These are phyloP conservation scores for Phytophthora fragariae DNA, from an alignment of 352 stramenopile genomes.

Conservation along the genomic window DNA sequence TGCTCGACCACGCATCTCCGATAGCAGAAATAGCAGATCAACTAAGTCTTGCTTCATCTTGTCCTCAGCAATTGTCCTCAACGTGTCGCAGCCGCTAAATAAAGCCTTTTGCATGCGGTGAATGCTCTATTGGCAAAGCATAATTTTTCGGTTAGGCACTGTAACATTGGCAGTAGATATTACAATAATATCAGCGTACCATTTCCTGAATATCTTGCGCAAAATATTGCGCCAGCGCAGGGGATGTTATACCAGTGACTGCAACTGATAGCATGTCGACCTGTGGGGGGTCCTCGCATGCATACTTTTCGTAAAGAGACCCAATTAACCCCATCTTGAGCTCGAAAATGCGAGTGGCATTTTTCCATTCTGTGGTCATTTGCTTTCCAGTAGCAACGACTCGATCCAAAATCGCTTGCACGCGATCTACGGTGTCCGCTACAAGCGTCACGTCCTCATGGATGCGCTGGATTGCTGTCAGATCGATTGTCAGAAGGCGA, in stretches of 20 bases:
- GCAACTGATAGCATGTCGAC: slow-evolving; percentile 77
- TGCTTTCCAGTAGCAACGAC: slow-evolving; percentile 45
- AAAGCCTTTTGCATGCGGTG: slow-evolving; percentile 68
- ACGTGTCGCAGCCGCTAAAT: slow-evolving; percentile 48
- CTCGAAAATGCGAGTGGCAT: slow-evolving; percentile 77
- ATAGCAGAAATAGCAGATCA: slow-evolving; percentile 54
- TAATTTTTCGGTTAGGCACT: not conserved
- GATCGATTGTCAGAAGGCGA: slow-evolving; percentile 51
- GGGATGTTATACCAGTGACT: slow-evolving; percentile 64
- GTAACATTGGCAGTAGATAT: not conserved
- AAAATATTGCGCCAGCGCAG: slow-evolving; percentile 79
- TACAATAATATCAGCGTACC: slow-evolving; percentile 37
- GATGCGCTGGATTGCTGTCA: slow-evolving; percentile 38
- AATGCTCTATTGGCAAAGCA: slow-evolving; percentile 47
- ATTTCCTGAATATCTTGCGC: slow-evolving; percentile 86
- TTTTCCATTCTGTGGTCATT: slow-evolving; percentile 77
- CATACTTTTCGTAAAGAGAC: slow-evolving; percentile 84
- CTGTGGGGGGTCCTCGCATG: slow-evolving; percentile 63
- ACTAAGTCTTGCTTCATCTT: slow-evolving; percentile 53
- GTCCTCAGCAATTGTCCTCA: slow-evolving; percentile 39
- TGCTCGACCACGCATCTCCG: slow-evolving; percentile 59
- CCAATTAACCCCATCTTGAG: slow-evolving; percentile 80
- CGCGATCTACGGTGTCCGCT: slow-evolving; percentile 34
- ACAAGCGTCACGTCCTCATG: slow-evolving; percentile 46
- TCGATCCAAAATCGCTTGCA: slow-evolving; percentile 39